These are phyloP conservation scores for Salix suchowensis DNA, from an alignment of 345 rosid genomes.

Conservation along the genomic window DNA sequence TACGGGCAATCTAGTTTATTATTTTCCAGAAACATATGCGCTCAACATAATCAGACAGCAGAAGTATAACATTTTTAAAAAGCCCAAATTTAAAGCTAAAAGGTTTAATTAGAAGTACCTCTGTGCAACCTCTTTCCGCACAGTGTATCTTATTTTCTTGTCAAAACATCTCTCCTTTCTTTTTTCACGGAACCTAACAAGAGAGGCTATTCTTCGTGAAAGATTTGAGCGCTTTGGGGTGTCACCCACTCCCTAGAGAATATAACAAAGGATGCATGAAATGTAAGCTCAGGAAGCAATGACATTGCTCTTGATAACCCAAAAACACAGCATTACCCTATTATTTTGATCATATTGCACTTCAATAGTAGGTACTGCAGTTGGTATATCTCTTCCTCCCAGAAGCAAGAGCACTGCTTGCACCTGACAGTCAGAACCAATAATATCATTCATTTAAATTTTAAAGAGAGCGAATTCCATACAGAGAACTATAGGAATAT, in stretches of 20 bases:
- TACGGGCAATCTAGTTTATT: background rate
- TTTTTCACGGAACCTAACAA: constrained; percentile 71
- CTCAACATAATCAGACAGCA: background rate
- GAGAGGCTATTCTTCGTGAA: constrained; percentile 65
- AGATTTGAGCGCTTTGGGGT: constrained; percentile 49
- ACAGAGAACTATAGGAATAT: background rate
- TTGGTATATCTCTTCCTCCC: constrained; percentile 53
- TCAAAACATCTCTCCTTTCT: constrained; percentile 78
- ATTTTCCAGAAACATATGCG: background rate
- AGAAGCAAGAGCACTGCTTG: constrained; percentile 70
- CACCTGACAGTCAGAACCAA: constrained; percentile 34
- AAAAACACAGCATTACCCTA: constrained; percentile 32
- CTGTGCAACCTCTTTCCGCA: constrained; percentile 73
- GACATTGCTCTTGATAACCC: background rate
- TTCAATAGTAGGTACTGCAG: constrained; percentile 48
- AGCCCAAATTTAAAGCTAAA: background rate
- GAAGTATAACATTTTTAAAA: background rate
- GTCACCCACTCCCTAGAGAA: constrained; percentile 40
- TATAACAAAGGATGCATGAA: constrained; percentile 7
- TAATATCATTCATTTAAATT: background rate
- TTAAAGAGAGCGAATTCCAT: background rate
- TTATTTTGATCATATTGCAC: constrained; percentile 40
- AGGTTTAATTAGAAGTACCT: constrained; percentile 30
- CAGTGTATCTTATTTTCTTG: constrained; percentile 68
- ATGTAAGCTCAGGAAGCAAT: background rate